A percentile compares a stretch with the other conserved stretches of the same genome.
Conservation (phyloP, 257 asterid genomes). For the Ehretia macrophylla region DNA sequence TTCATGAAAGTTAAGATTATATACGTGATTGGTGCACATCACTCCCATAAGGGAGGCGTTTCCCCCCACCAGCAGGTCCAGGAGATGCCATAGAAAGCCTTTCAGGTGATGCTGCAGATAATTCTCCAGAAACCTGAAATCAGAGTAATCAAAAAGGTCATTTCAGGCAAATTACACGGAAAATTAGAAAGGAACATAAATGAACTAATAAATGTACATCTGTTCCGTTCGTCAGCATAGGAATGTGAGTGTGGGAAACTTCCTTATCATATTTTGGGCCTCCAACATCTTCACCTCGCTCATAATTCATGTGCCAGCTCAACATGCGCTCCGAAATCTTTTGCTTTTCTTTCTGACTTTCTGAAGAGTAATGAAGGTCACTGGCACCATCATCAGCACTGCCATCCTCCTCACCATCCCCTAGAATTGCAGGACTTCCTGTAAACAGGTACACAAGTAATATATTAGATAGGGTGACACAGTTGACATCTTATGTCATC, state of each 20-base stretch:
- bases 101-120: conserved; percentile 96
- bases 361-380: conserved; percentile 49
- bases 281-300: conserved; percentile 62
- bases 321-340: conserved; percentile 85
- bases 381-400: conserved; percentile 51
- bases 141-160: conserved; percentile 3
- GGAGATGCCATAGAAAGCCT: conserved; percentile 98
- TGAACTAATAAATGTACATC: conserved; percentile 51
- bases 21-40: conserved; percentile 31
- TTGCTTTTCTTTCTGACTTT: conserved; percentile 62
- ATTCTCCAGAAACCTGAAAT: conserved; percentile 88
- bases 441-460: conserved; percentile 1
- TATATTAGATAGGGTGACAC: background rate
- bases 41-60: conserved; percentile 50
- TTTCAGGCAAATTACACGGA: conserved; percentile 10
- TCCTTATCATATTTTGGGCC: conserved; percentile 89
- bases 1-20: conserved; percentile 8
- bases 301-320: conserved; percentile 92
- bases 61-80: conserved; percentile 69
- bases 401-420: conserved; percentile 70
- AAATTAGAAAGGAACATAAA: conserved; percentile 15
- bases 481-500: background rate
- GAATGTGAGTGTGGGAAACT: conserved; percentile 85
- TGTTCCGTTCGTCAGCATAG: conserved; percentile 91
- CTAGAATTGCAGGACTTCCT: conserved; percentile 93